Base-by-base conservation (phyloP, 257 asterid genomes). In the Nicotiana obtusifolia region DNA sequence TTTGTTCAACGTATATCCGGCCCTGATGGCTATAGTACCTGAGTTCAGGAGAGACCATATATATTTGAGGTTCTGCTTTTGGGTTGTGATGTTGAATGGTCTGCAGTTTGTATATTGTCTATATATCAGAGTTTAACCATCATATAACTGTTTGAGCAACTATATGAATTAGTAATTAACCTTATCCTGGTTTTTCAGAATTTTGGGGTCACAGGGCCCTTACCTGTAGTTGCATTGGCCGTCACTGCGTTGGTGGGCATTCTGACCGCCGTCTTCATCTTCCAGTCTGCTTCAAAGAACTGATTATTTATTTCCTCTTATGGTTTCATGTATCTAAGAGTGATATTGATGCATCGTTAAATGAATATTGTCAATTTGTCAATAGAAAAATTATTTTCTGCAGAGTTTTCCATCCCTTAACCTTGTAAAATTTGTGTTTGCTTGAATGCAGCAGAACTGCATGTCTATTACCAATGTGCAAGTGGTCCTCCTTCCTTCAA, bases 181-280 rank as follows among this genome's bases (percentile, higher is more conserved):
- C 24, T 4, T 17, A 1, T 54, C 2, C 16, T 41, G 16, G 16
- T 68, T 67, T 83, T 86, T 41, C 89, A 89, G 92, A 89, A 89
- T 80, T 89, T 89, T 31, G 92, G 90, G 77, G 86, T 85, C 26
- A 78, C 88, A 10, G 19, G 81, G 26, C 90, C 92, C 37, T 65
- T 87, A 49, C 92, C 90, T 2, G 84, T 89, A 8, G 92, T 81
- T 67, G 92, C 92, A 41, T 83, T 93, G 84, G 97, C 89, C 8
- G 95, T 92, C 44, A 90, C 98, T 64, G 92, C 88, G 79, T 83
- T 95, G 89, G 97, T 91, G 69, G 98, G 98, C 26, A 91, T 85
- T 83, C 80, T 94, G 57, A 87, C 97, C 5, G 94, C 97, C 15
- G 84, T 94, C 80, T 92, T 94, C 90, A 94, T 94, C 86, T 93